These are phyloP conservation scores for Mycena citricolor DNA, from an alignment of 1,284 basidiomycete genomes.

Conservation along the genomic window DNA sequence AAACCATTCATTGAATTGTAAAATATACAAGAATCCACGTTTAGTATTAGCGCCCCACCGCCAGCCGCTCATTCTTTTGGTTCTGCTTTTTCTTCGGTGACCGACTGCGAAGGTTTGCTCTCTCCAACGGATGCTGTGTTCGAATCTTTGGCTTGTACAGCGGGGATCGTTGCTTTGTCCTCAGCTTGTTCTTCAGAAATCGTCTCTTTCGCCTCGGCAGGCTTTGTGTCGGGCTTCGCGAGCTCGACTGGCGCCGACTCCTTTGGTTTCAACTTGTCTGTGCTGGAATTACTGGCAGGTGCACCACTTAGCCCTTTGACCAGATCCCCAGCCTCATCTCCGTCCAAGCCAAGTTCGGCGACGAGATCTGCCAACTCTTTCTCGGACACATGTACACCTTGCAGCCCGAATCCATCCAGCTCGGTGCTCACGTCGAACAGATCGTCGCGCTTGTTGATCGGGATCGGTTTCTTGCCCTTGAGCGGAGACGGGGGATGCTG, in stretches of 20 bases:
- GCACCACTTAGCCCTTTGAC: constrained; percentile 51
- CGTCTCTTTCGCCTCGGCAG: background rate
- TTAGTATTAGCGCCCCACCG: constrained; percentile 1
- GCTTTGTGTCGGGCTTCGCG: background rate
- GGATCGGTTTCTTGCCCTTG: constrained; percentile 37
- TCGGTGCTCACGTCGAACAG: constrained; percentile 66
- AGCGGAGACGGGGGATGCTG: constrained; percentile 49
- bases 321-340: constrained; percentile 68
- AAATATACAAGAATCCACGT: constrained; percentile 1
- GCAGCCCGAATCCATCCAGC: constrained; percentile 66
- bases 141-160: no score
- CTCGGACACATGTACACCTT: constrained; percentile 73
- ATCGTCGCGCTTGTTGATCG: constrained; percentile 50
- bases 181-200: background rate
- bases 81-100: background rate
- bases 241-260: background rate
- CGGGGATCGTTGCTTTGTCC: no score
- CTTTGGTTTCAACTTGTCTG: background rate
- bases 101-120: background rate
- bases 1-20: background rate
- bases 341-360: constrained; percentile 69
- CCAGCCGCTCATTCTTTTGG: background rate
- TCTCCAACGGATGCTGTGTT: background rate
- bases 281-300: background rate
- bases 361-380: constrained; percentile 69